Percentiles rank a stretch among this genome's conserved stretches.
Conservation (phyloP, 169 alveolate species). For the Eimeria brunetti region DNA sequence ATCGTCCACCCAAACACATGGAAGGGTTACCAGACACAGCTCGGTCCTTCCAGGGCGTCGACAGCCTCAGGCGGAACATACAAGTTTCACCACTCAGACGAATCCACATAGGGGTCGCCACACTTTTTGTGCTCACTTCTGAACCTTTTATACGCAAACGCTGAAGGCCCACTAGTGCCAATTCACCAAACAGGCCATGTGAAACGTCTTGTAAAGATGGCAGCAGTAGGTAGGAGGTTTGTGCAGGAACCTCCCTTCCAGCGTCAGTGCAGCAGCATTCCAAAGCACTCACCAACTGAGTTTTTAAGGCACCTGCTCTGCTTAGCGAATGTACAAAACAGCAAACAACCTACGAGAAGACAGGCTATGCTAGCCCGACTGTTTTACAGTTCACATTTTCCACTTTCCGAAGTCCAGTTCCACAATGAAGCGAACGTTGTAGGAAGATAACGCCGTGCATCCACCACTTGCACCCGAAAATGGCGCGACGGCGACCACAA, state of each 20-base stretch:
- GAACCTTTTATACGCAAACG: not conserved
- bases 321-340: not conserved
- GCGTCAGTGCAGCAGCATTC: not conserved
- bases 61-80: not conserved
- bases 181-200: not conserved
- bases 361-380: not conserved
- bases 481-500: not conserved
- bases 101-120: not conserved
- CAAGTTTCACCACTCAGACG: not conserved
- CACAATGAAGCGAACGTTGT: not conserved
- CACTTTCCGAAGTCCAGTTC: not conserved
- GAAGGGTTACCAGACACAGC: not conserved
- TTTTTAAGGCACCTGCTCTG: not conserved
- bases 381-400: not conserved
- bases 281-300: not conserved
- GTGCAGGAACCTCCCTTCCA: not conserved
- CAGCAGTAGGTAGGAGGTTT: not conserved
- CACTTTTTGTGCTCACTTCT: not conserved
- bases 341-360: not conserved
- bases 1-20: not conserved
- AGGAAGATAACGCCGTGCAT: not conserved
- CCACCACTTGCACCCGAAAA: not conserved
- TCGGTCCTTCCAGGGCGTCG: not conserved
- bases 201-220: not conserved
- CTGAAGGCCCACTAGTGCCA: not conserved